Evolutionary conservation across 1,284 basidiomycete genomes (phyloP), one percentile per base, ranked within the genome.

Genomic region (Chondrostereum purpureum): DNA sequence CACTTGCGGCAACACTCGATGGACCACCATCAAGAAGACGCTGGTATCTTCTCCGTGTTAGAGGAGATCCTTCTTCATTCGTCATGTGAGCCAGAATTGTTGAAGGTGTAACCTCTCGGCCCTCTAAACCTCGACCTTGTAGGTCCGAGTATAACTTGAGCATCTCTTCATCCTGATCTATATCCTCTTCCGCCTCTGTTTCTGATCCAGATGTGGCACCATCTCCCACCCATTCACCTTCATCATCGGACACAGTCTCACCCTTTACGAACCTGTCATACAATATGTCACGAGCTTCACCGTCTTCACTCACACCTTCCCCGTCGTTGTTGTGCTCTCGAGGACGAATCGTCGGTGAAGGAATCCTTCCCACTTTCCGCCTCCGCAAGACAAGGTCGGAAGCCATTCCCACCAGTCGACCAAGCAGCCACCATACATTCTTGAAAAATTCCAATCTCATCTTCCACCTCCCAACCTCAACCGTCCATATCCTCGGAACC

Each of bases 201-300:
- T 38, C 42, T 18, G 60, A 63, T 1, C 47, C 5, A 24, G 64
- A 63, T 0, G 55, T 55, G 18, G 53, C 24, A 17, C 45, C 42
- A n/a, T 48, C 50, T 20, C 36, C 46, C 38, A 45, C 40, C 34
- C 45, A 49, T 18, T 48, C 52, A 16, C 45, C 73, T 13, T 79
- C 80, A 39, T 83, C 82, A 47, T 85, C 84, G 47, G 73, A 78
- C 40, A 86, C 67, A 21, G 68, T 63, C 49, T 85, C 82, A 12
- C 81, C 83, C 13, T 73, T 65, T 52, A 85, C 61, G 55, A 87
- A 87, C 33, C 73, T 68, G 38, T 62, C 58, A 57, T 86, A 86
- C 16, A 58, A 58, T 2, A 58, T 58, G n/a, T 50, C 58, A 14
- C 49, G 42, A 52, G 55, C 55, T 47, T 59, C 43, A 21, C 53